Evolutionary conservation across 2,329 filamentous ascomycete species (phyloP), one percentile per base, ranked within the genome.

Genomic region (Canariomyces notabilis): DNA sequence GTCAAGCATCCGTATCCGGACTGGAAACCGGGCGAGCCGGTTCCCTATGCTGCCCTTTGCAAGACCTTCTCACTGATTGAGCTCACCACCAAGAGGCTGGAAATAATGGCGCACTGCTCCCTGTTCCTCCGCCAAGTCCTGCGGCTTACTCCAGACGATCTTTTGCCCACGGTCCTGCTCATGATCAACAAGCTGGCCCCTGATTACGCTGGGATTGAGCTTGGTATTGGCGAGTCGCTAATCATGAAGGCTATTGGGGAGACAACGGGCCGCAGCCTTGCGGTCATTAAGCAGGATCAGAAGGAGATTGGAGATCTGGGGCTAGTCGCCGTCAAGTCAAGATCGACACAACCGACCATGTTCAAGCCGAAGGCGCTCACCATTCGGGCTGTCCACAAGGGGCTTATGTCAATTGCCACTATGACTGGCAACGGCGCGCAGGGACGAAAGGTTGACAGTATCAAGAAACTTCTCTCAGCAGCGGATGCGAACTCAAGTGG

Each of bases 191-290:
- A 97, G 65, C 80, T 98, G 20, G 93, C 93, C 2, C 91, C 93
- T 3, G 93, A 98, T 61, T 98, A 96, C 64, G 85, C 90, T 35
- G 93, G 93, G 16, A 90, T 98, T 52, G 93, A 98, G 67, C 76
- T 98, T 22, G 93, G 93, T n/a, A 98, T 98, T 58, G 93, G 93
- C 46, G 93, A 98, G 68, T 97, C 91, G 1, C 69, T 98, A 21
- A 96, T 98, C 59, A 97, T 97, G 90, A 98, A 97, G 66, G 88
- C 93, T 5, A 95, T 98, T 60, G 91, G 91, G 9, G 91, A 97
- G 69, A 86, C 84, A 22, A 98, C 93, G 0, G 93, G 93, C 8
- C 83, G 93, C 50, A 95, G 83, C 59, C 68, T 96, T 37, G 77
- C 84, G 31, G 83, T 95, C 42, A 95, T 98, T 73, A 97, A 96